Conservation (phyloP, 148 eudicot species). For the Vaccinium vitisidaea region DNA sequence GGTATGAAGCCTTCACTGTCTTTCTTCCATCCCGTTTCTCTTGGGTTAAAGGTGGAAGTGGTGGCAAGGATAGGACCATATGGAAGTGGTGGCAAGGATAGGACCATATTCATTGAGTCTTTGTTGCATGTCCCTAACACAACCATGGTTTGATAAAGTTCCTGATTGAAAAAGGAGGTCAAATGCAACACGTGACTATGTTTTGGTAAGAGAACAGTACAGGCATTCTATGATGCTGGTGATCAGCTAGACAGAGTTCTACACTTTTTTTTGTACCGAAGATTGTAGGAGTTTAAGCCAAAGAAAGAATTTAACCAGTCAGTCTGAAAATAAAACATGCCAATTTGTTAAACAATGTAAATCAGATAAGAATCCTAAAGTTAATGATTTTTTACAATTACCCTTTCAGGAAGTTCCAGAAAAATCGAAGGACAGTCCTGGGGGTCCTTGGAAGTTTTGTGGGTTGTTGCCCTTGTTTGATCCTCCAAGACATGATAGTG, state of each 20-base stretch:
- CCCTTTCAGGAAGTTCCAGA: slow-evolving; percentile 25
- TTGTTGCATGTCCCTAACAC: background rate
- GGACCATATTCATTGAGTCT: background rate
- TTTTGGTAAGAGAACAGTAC: background rate
- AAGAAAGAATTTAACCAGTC: background rate
- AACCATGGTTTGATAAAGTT: background rate
- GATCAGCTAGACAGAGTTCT: background rate
- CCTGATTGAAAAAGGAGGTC: background rate
- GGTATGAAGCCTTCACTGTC: slow-evolving; percentile 19
- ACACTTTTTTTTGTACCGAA: background rate
- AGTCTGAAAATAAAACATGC: background rate
- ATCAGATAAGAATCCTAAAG: background rate
- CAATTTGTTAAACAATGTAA: background rate
- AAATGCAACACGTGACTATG: background rate
- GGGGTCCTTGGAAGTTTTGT: slow-evolving; percentile 45
- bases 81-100: background rate
- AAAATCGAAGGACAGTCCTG: slow-evolving; percentile 35
- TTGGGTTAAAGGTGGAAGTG: background rate
- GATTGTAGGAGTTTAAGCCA: background rate
- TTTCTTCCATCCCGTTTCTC: background rate
- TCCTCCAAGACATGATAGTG: slow-evolving; percentile 55
- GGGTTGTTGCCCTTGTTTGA: slow-evolving; percentile 47
- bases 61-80: background rate
- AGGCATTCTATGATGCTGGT: background rate
- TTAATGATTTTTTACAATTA: background rate